Evolutionary conservation across 2,329 filamentous ascomycete species (phyloP), one percentile per base, ranked within the genome.

Genomic region (Pseudomassariella vexata): DNA sequence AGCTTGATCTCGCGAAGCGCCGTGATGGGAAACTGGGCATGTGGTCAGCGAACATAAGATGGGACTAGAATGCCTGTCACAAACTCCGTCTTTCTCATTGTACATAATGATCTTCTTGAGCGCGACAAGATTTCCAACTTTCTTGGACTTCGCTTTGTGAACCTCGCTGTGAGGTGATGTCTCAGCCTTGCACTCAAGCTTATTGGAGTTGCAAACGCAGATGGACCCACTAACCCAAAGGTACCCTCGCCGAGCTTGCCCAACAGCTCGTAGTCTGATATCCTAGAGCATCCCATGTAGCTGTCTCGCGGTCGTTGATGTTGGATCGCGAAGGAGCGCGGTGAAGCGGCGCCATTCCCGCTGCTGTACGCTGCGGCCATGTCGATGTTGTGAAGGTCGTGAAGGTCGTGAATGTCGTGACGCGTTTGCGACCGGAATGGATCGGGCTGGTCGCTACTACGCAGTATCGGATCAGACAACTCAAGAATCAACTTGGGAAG

Each of bases 31-130:
- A 98, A 98, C 68, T 85, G 41, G 42, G 31, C 23, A 31, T 18
- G 6, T 28, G 10, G 44, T 47, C 40, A 48, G 42, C 32, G 30
- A 31, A 26, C 15, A 29, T 11, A 34, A 11, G 21, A 36, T 34
- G 14, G 23, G 10, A 30, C 26, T 20, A n/a, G 10, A 9, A 10
- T 23, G 28, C 16, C 11, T 32, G 25, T 19, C 25, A 63, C 79
- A 48, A 62, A 85, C 81, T 30, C 92, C 92, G 60, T 98, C 92
- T 58, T 95, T 96, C 66, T 98, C 92, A 58, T 96, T 94, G 58
- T 96, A 92, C 85, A 96, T 95, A 45, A 98, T 78, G 45, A 98
- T 98, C 72, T 96, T 96, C 68, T 98, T 98, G 52, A 98, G 62
- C 4, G 92, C 92, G 39, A 95, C 84, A 27, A 90, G 60, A 16